Percentiles rank a stretch among this genome's conserved stretches.
Evolutionary conservation across 2,329 filamentous ascomycete species (phyloP).

Genomic region (Arthrobotrys sinensis): DNA sequence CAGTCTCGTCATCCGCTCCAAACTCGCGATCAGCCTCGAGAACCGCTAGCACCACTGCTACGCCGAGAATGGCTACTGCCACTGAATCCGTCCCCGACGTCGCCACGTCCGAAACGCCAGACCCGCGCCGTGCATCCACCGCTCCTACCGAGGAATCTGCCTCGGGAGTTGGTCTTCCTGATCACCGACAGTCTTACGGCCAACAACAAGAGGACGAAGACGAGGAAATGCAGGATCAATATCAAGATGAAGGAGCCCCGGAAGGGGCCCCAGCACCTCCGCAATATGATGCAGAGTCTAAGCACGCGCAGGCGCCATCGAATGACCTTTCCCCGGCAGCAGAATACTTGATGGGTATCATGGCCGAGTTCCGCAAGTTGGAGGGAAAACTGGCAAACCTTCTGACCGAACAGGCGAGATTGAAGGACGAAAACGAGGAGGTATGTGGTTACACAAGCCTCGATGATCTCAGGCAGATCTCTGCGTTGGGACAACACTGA

Average conservation of each 20-base stretch:
- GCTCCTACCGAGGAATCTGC: slow-evolving; percentile 59
- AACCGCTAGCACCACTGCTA: slow-evolving; percentile 44
- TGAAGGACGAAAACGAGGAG: slow-evolving; percentile 60
- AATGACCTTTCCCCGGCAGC: slow-evolving; percentile 37
- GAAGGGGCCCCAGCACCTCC: slow-evolving; percentile 29
- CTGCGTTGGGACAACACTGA: slow-evolving; percentile 9
- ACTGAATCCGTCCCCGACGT: slow-evolving; percentile 57
- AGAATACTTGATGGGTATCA: slow-evolving; percentile 58
- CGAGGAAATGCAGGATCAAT: slow-evolving; percentile 56
- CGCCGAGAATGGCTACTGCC: slow-evolving; percentile 56
- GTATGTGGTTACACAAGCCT: slow-evolving; percentile 44
- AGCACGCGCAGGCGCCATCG: background rate
- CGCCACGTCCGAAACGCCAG: slow-evolving; percentile 44
- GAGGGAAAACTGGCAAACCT: slow-evolving; percentile 54
- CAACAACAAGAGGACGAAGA: slow-evolving; percentile 45
- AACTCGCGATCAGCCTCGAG: slow-evolving; percentile 26
- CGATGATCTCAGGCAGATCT: slow-evolving; percentile 7
- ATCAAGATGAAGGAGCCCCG: slow-evolving; percentile 37
- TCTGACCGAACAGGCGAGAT: slow-evolving; percentile 50
- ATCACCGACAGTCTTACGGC: slow-evolving; percentile 47
- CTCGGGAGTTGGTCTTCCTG: slow-evolving; percentile 46
- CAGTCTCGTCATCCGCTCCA: slow-evolving; percentile 26
- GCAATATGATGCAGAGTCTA: slow-evolving; percentile 10
- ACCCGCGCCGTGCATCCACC: slow-evolving; percentile 52
- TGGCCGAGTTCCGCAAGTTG: slow-evolving; percentile 58